These are phyloP conservation scores for Aspergillus wentii DNA, from an alignment of 495 filamentous ascomycete species.

Conservation along the genomic window DNA sequence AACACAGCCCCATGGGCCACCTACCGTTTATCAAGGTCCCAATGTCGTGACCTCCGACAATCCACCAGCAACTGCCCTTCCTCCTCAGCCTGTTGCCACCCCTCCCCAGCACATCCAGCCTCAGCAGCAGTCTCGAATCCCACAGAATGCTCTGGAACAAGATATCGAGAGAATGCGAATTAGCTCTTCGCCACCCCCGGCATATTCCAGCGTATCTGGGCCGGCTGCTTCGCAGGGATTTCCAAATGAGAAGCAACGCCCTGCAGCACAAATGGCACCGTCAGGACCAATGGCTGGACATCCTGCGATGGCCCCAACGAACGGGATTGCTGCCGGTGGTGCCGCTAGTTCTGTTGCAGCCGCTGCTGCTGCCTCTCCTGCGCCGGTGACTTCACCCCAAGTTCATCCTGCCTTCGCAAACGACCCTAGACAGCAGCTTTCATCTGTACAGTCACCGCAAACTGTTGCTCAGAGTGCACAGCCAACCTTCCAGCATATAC, in stretches of 20 bases:
- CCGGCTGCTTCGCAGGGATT: conserved; percentile 53
- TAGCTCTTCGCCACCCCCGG: conserved; percentile 79
- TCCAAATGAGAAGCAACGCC: conserved; percentile 68
- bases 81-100: conserved; percentile 21
- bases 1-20: conserved; percentile 83
- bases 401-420: conserved; percentile 87
- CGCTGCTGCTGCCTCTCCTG: conserved; percentile 14
- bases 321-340: conserved; percentile 24
- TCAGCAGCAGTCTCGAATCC: conserved; percentile 27
- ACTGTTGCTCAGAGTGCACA: conserved; percentile 33
- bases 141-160: conserved; percentile 67
- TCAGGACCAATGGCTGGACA: conserved; percentile 19
- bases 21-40: conserved; percentile 85
- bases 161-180: conserved; percentile 87
- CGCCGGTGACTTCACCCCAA: conserved; percentile 42
- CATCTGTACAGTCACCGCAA: conserved; percentile 32
- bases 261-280: conserved; percentile 20
- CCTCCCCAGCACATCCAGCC: conserved; percentile 21
- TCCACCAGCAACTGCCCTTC: conserved; percentile 26
- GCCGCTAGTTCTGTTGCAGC: no score
- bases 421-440: conserved; percentile 52
- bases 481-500: conserved; percentile 10
- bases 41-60: conserved; percentile 44
- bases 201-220: conserved; percentile 76
- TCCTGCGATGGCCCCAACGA: conserved; percentile 23